Evolutionary conservation across 768 basidiomycete genomes (phyloP), one percentile per base, ranked within the genome.

Genomic region (Leccinum subgranulosum): DNA sequence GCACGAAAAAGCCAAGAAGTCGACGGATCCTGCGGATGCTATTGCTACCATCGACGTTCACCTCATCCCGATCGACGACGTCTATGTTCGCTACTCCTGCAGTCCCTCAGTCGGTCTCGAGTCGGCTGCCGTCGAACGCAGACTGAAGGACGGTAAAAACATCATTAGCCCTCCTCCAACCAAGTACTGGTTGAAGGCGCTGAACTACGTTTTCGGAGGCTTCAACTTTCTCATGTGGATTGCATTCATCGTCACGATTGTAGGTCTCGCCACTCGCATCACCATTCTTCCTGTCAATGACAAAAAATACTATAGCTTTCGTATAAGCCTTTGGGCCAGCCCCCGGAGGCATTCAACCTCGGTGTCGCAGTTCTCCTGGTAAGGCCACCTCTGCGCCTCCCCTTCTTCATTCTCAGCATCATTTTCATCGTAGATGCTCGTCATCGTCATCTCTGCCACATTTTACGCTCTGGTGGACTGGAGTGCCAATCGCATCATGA

Each of bases 141-240:
- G 66, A n/a, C 56, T 74, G 14, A 66, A 70, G 34, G 64, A 73
- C 14, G 79, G 79, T 6, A 78, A 74, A 60, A 85, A 85, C 64
- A 69, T 76, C 45, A 79, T 84, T 21, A 77, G 76, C 21, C 76
- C 81, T 0, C 80, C 80, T 3, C 76, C 75, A 3, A 77, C 75
- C 7, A 77, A 80, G 62, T 75, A 73, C 61, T 80, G 69, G 74
- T 74, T 76, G 64, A 84, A 83, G 73, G 71, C 76, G 29, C 63
- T 81, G 17, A 78, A 77, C 61, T 85, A 83, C 53, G 57, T 84
- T 49, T 81, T 85, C 48, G 81, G 83, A 43, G 84, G 84, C 1
- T 84, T 84, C 66, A 83, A 83, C 52, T 77, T 76, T 53, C 68
- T 85, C 15, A 79, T 85, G 70, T 77, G 83, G 74, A 75, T 80